Base-by-base conservation (phyloP, 306 rosid genomes). In the Vigna angularis region DNA sequence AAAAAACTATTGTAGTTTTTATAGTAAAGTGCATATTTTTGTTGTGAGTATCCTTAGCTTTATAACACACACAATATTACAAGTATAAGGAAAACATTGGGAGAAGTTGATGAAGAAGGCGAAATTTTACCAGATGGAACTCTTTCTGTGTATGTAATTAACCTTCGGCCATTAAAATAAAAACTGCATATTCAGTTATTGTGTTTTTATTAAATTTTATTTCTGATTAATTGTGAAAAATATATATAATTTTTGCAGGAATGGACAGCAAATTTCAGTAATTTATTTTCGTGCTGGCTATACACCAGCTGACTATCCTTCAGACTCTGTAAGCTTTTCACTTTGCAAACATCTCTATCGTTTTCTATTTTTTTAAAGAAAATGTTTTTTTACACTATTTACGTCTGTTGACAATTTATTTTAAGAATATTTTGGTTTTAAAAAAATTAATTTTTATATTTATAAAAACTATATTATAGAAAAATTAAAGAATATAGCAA, bases 241-340 rank as follows among this genome's bases (percentile, higher is more conserved):
- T 6, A 7, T 36, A 6, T 69, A 3, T 79, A 18, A 24, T 77
- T 44, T 49, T 72, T 76, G 59, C 90, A 95, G 98, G 79, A 84
- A 80, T 55, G 93, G 96, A 76, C 92, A 89, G 72, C 76, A 47
- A 47, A 69, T 95, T 87, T 87, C 98, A 53, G 84, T 95, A 30
- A 64, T 92, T 66, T 95, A 95, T 81, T 95, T 91, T 66, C 89
- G 98, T 83, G 92, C 93, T 26, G 98, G 98, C 66, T 95, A 92
- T 84, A 51, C 93, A 38, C 98, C 98, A 56, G 79, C 14, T 83
- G 93, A 95, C 80, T 91, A 92, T 91, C 98, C 97, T 73, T 88
- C 98, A 72, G 98, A 95, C 83, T 87, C 91, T 17, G 98, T 95
- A 81, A 83, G 95, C 5, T 10, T 65, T 61, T 81, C 55, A 64